Base-by-base conservation (phyloP, 257 asterid genomes). In the Mentha longifolia region DNA sequence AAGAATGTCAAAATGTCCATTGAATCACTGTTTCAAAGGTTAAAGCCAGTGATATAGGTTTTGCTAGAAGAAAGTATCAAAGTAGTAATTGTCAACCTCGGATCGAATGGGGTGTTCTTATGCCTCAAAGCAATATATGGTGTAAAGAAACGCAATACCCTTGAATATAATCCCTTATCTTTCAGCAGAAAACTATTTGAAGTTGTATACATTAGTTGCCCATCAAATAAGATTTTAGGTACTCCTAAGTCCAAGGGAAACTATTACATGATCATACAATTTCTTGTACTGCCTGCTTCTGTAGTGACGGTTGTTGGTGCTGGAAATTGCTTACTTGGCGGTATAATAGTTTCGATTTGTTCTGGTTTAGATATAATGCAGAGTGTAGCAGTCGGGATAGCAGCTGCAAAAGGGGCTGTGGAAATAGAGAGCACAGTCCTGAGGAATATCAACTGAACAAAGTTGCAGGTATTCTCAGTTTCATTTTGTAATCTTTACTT, bases 241-340 rank as follows among this genome's bases (percentile, higher is more conserved):
- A 15, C 72, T 80, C 74, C 75, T 8, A 72, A 22, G 69, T 73
- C 76, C 41, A 77, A 55, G 35, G 73, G 79, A 16, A 76, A 76
- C 72, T 71, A 66, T 56, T 71, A 71, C 31, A 71, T 71, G 30
- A 89, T 87, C 6, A 64, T 94, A 43, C 96, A 91, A 87, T 83
- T 89, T 72, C 97, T 97, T 39, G 90, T 97, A 16, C 84, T 89
- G 47, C 52, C 97, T 61, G 89, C 97, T 28, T 74, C 91, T 8
- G 93, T 89, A 1, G 90, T 81, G 50, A 83, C 91, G 78, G 88
- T 89, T 60, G 88, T 90, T 1, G 99, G 99, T 46, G 95, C 95
- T 4, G 98, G 99, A 52, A 98, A 91, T 83, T 94, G 98, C 85
- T 87, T 91, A 64, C 98, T 91, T 61, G 99, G 99, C 39, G 99